Base-by-base conservation (phyloP, 2,329 filamentous ascomycete genomes). In the Ascosphaera apis region DNA sequence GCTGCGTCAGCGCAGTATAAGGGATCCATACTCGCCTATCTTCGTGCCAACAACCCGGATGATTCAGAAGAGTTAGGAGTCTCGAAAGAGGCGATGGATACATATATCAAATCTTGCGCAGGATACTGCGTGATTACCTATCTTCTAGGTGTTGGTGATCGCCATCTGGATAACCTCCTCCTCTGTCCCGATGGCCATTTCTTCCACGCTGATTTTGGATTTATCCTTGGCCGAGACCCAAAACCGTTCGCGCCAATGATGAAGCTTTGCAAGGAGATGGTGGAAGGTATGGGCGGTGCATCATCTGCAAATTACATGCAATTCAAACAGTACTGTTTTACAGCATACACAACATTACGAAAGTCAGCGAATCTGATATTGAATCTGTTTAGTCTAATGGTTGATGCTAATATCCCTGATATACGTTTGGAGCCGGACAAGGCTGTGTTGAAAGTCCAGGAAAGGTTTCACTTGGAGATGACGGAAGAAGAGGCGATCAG, bases 121-220 rank as follows among this genome's bases (percentile, higher is more conserved):
- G 88, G 88, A 23, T 98, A 98, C 57, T 95, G 88, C 53, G 88
- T 98, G 11, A 93, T 98, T 45, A 98, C 91, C 0, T 98, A 98
- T 53, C 79, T 98, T 12, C 69, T 98, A 9, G 91, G 88, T 21
- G 88, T 98, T 2, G 88, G 88, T 15, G 88, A 98, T 52, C 75
- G 88, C 1, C 88, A 98, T 56, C 67, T 95, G 2, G 88, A 98
- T 53, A 98, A 98, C 48, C 69, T 98, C 1, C 72, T 98, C 17
- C 70, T 98, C 3, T 72, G 83, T 0, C 84, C 88, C 1, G 77
- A 84, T 45, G 88, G 72, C 3, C 82, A 91, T 55, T 98, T 98
- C 62, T 93, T 98, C 66, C 88, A 98, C 53, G 84, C 86, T 19
- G 88, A 98, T 54, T 98, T 98, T 48, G 88, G 91, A 31, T 98